Conservation (phyloP, 2,329 filamentous ascomycete genomes). For the Erysiphe neolycopersici region DNA sequence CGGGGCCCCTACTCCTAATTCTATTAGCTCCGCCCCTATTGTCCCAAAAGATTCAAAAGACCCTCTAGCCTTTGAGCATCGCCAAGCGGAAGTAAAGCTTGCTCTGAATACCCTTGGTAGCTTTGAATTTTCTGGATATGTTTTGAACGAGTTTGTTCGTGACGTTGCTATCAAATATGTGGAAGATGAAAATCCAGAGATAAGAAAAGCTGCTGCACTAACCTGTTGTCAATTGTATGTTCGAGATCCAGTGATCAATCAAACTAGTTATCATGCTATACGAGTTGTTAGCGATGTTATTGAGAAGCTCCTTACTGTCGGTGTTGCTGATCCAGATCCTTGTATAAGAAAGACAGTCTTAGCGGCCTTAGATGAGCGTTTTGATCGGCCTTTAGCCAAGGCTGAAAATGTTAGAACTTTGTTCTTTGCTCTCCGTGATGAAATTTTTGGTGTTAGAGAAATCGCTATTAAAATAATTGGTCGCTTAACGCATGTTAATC, state of each 20-base stretch:
- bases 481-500: constrained; percentile 69
- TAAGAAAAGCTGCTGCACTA: constrained; percentile 76
- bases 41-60: constrained; percentile 75
- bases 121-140: constrained; percentile 81
- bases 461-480: constrained; percentile 93
- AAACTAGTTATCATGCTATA: constrained; percentile 89
- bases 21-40: constrained; percentile 53
- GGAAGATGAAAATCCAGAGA: constrained; percentile 81
- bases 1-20: constrained; percentile 63
- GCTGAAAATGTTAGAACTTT: constrained; percentile 91
- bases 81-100: constrained; percentile 70
- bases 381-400: constrained; percentile 89
- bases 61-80: constrained; percentile 49
- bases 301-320: constrained; percentile 82
- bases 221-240: constrained; percentile 97
- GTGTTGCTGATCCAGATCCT: constrained; percentile 72
- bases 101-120: constrained; percentile 90
- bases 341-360: constrained; percentile 76
- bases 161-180: constrained; percentile 97
- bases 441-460: constrained; percentile 75
- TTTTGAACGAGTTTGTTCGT: constrained; percentile 92
- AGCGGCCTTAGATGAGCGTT: constrained; percentile 69
- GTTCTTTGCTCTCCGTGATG: constrained; percentile 88
- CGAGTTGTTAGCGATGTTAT: constrained; percentile 97
- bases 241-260: constrained; percentile 87